phyloP scores from a whole-genome alignment of 768 basidiomycete genomes.

The Macrocybe gigantea region DNA sequence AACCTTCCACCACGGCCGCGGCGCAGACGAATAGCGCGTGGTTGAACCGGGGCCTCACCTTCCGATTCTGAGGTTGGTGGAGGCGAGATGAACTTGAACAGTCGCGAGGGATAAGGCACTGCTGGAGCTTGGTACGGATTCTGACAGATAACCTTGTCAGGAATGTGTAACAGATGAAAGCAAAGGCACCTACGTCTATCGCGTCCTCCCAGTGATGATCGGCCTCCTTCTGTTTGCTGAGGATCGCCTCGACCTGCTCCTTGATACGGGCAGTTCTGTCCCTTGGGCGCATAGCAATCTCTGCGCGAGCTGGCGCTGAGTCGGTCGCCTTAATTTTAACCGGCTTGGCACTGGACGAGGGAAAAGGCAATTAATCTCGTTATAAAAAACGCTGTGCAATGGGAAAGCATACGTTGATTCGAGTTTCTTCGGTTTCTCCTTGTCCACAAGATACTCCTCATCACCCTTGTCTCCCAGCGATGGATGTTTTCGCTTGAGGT shows the following conservation, averaged over 20 bases:
- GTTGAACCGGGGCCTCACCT: conserved; percentile 19
- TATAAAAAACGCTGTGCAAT: too few relatives aligned
- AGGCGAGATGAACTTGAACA: conserved; percentile 59
- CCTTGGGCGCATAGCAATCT: conserved; percentile 53
- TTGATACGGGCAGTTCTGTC: conserved; percentile 60
- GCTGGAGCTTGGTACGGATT: conserved; percentile 66
- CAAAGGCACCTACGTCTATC: conserved; percentile 55
- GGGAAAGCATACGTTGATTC: conserved; percentile 29
- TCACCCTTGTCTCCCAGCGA: conserved; percentile 55
- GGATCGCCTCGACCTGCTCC: conserved; percentile 55
- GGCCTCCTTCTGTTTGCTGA: conserved; percentile 59
- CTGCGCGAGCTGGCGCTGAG: conserved; percentile 36
- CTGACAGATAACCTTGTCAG: conserved; percentile 25
- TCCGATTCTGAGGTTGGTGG: conserved; percentile 25
- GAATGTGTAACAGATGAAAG: neutral
- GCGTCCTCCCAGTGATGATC: conserved; percentile 86
- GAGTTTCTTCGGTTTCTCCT: conserved; percentile 60
- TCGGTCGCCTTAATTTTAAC: conserved; percentile 51
- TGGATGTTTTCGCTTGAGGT: conserved; percentile 75
- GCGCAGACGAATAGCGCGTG: conserved; percentile 63
- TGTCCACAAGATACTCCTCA: conserved; percentile 70
- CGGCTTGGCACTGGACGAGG: conserved; percentile 16
- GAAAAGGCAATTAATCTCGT: neutral
- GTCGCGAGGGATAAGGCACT: conserved; percentile 50
- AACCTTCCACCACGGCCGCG: conserved; percentile 79